Conservation (phyloP, 1,139 yeast species). For the Nadsonia commutata region DNA sequence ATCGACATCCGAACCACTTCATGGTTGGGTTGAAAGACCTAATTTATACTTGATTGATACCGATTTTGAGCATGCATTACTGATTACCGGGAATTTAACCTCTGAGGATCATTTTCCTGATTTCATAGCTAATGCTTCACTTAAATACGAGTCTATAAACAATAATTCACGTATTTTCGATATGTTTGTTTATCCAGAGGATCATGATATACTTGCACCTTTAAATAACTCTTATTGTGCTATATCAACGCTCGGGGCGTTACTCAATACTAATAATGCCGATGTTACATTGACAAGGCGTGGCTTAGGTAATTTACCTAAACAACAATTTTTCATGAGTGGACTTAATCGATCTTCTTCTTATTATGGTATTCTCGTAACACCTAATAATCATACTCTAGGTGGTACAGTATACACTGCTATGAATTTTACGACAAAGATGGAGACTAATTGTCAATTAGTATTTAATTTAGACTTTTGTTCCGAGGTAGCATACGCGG, state of each 20-base stretch:
- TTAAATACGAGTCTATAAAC: slow-evolving; percentile 8
- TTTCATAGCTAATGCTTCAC: neutral
- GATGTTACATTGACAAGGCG: slow-evolving; percentile 33
- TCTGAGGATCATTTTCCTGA: slow-evolving; percentile 1
- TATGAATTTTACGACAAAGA: slow-evolving; percentile 48
- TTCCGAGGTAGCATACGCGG: slow-evolving; percentile 70
- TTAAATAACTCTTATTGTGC: slow-evolving; percentile 65
- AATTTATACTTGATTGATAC: slow-evolving; percentile 55
- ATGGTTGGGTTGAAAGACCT: slow-evolving; percentile 52
- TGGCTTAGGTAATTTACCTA: slow-evolving; percentile 31
- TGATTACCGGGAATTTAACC: slow-evolving; percentile 50
- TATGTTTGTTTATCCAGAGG: slow-evolving; percentile 24
- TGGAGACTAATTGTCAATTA: slow-evolving; percentile 43
- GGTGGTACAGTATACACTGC: slow-evolving; percentile 59
- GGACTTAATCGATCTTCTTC: slow-evolving; percentile 48
- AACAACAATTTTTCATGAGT: slow-evolving; percentile 41
- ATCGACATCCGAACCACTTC: slow-evolving; percentile 50
- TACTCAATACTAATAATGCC: slow-evolving; percentile 24
- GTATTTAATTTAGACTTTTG: slow-evolving; percentile 69
- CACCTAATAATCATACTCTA: slow-evolving; percentile 24
- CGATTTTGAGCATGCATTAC: slow-evolving; percentile 55
- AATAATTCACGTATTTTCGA: slow-evolving; percentile 12
- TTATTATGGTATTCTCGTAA: slow-evolving; percentile 53
- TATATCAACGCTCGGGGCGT: slow-evolving; percentile 28
- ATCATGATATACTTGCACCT: slow-evolving; percentile 4